phyloP scores from a whole-genome alignment of 2,329 filamentous ascomycete species.

The Neurospora crassa region DNA sequence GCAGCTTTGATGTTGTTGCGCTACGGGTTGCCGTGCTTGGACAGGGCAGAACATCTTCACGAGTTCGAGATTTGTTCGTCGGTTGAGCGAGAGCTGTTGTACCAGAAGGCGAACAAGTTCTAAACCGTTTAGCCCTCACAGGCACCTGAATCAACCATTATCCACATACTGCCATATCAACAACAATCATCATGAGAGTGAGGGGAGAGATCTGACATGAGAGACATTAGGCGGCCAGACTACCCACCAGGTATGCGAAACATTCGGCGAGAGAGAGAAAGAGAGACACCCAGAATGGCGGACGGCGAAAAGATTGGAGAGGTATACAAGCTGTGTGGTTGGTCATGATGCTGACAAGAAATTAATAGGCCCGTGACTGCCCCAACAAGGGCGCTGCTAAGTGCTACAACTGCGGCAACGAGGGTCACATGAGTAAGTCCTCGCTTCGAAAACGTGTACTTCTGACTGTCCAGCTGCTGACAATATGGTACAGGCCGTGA shows the following conservation, averaged over 20 bases:
- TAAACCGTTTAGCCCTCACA: constrained; percentile 10
- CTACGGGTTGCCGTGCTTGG: neutral
- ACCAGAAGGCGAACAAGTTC: constrained; percentile 11
- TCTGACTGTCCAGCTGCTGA: constrained; percentile 32
- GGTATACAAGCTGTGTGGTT: constrained; percentile 10
- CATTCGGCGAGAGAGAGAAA: constrained; percentile 13
- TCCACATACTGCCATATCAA: constrained; percentile 9
- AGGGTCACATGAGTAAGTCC: constrained; percentile 69
- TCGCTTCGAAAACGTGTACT: neutral
- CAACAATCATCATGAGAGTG: constrained; percentile 15
- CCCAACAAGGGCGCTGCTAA: constrained; percentile 75
- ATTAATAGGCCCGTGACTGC: constrained; percentile 66
- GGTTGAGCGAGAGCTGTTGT: constrained; percentile 6
- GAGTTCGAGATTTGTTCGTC: neutral
- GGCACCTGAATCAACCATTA: constrained; percentile 4
- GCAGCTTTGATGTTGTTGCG: neutral
- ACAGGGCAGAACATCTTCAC: neutral
- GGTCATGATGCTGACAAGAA: constrained; percentile 16
- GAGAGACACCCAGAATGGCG: neutral
- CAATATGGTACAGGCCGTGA: constrained; percentile 69
- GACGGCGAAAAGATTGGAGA: constrained; percentile 5
- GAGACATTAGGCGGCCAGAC: constrained; percentile 55
- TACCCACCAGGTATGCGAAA: constrained; percentile 59
- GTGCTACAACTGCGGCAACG: constrained; percentile 74
- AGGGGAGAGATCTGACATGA: constrained; percentile 24